Evolutionary conservation across 495 filamentous ascomycete genomes (phyloP), one percentile per base, ranked within the genome.

Genomic region (Hypoxylon rickii): DNA sequence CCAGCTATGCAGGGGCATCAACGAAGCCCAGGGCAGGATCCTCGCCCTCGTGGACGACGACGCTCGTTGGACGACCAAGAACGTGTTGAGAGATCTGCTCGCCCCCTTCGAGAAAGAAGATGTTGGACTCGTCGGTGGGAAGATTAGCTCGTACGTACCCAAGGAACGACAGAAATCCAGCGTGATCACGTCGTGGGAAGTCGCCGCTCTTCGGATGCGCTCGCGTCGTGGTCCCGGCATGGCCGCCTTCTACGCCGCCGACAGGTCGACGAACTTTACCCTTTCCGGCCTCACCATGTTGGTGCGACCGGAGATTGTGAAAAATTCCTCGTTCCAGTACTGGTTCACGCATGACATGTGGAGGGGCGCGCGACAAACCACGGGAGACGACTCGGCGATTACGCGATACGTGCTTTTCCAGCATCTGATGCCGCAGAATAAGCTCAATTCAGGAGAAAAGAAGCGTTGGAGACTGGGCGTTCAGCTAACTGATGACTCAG

Each of bases 231-330:
- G 26, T 1, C 47, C 29, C 15, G 61, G 57, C 0, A 62, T 59
- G 42, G 46, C 24, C 4, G 61, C 49, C 0, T 67, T 65, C 19
- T 65, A 31, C 11, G 51, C 21, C 0, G 26, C 22, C 1, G 65
- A 67, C 7, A 19, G 54, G 3, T 67, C 65, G 6, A 65, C 61
- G 0, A 60, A 62, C 13, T 67, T 67, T 34, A 67, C 57, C 0
- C 39, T 67, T 0, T 62, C 57, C 0, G 65, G 65, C 4, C 61
- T 61, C 5, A 67, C 61, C 0, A 62, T 65, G 61, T 21, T 62
- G 3, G 15, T 67, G 2, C 47, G 61, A 4, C 32, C 49, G 7
- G 51, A 45, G 10, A 50, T 65, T 0, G 50, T 55, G 0, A 29
- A 24, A 26, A 61, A 65, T 4, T 34, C 51, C 2, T 58, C 49